These are phyloP conservation scores for Allium cepa DNA, from an alignment of 106 monocot genomes.

Conservation along the genomic window DNA sequence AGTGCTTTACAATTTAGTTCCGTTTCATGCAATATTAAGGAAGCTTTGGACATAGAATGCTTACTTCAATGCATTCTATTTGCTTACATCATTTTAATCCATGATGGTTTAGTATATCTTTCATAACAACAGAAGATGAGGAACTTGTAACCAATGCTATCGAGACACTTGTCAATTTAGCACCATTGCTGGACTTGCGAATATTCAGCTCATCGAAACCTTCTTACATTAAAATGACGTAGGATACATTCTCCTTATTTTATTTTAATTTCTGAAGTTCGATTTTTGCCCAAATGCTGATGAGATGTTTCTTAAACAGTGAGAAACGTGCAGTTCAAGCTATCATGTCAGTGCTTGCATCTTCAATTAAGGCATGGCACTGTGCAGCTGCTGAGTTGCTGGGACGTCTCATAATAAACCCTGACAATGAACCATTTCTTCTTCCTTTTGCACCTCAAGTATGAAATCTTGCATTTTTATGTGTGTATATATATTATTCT, in stretches of 20 bases:
- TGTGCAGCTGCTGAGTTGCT: constrained; percentile 94
- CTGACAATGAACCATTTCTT: constrained; percentile 96
- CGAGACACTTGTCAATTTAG: constrained; percentile 89
- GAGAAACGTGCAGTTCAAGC: constrained; percentile 87
- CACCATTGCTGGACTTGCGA: constrained; percentile 80
- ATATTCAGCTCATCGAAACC: constrained; percentile 98
- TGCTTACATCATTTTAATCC: not conserved
- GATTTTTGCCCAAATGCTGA: not conserved
- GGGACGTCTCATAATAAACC: constrained; percentile 91
- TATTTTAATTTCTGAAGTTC: constrained; percentile 1
- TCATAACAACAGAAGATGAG: constrained; percentile 65
- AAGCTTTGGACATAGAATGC: no score
- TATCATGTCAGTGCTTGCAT: constrained; percentile 78
- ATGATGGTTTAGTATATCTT: not conserved
- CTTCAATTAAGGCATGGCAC: constrained; percentile 86
- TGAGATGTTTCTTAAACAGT: constrained; percentile 17
- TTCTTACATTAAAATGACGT: constrained; percentile 94
- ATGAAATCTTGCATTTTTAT: not conserved
- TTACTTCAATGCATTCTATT: no score
- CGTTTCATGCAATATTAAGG: no score
- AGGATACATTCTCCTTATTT: constrained; percentile 14
- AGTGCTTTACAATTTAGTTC: no score
- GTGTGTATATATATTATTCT: not conserved
- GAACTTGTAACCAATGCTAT: constrained; percentile 96
- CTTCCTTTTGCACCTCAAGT: constrained; percentile 82